phyloP scores from a whole-genome alignment of 441 rosid species.

The Euphorbia corollata region DNA sequence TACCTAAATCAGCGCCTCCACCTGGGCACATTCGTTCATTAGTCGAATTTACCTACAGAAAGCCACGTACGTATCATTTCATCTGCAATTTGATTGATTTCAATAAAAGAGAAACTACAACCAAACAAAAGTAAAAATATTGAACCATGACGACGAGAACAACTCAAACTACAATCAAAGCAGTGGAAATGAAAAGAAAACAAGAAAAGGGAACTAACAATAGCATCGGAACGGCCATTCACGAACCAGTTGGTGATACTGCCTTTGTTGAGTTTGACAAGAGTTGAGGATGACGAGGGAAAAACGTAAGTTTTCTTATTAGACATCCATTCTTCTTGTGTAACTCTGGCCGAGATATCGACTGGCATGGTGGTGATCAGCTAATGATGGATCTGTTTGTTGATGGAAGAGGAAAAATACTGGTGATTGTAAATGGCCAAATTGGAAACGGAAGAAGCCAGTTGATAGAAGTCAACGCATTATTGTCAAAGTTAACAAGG shows the following conservation, averaged over 20 bases:
- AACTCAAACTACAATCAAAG: neutral
- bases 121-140: too few species aligned
- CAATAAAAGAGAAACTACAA: too few species aligned
- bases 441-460: neutral
- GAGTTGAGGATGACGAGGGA: neutral
- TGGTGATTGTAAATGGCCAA: neutral
- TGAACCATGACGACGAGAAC: too few species aligned
- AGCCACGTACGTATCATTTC: too few species aligned
- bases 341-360: neutral
- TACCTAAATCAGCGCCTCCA: conserved; percentile 81
- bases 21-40: conserved; percentile 65
- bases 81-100: too few species aligned
- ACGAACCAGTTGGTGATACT: neutral
- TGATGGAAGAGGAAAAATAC: neutral
- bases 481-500: neutral
- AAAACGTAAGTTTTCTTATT: neutral
- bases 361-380: neutral
- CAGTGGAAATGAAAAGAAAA: neutral
- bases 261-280: neutral
- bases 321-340: neutral
- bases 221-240: neutral
- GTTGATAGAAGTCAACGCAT: neutral
- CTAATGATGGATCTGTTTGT: too few species aligned
- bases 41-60: too few species aligned
- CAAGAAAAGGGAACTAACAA: neutral